Percentiles rank a stretch among this genome's conserved stretches.
Evolutionary conservation across 1,139 yeast species (phyloP).

Genomic region (Yamadazyma taylorii): DNA sequence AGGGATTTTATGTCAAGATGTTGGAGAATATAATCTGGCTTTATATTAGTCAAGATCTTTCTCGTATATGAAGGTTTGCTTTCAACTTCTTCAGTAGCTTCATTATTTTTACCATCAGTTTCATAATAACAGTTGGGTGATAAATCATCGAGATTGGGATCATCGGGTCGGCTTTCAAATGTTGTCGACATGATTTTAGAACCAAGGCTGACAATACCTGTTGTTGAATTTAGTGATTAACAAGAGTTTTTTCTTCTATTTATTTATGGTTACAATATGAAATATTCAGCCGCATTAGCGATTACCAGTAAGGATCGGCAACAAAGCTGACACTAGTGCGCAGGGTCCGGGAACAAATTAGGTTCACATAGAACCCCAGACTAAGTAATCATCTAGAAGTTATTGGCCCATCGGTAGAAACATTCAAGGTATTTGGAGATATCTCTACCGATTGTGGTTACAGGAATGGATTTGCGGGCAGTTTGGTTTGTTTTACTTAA

Average conservation of each 20-base stretch:
- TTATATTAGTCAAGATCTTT: conserved; percentile 10
- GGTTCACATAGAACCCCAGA: too few species aligned
- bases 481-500: conserved; percentile 26
- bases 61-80: conserved; percentile 9
- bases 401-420: neutral
- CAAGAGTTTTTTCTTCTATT: too few species aligned
- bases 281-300: too few species aligned
- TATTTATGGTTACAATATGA: too few species aligned
- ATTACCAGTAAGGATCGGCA: too few species aligned
- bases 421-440: neutral
- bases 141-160: neutral
- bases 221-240: too few species aligned
- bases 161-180: neutral
- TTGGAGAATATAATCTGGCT: conserved; percentile 28
- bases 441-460: neutral
- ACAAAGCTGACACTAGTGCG: too few species aligned
- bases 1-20: conserved; percentile 28
- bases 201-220: too few species aligned
- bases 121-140: conserved; percentile 7
- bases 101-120: conserved; percentile 2
- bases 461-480: conserved; percentile 34
- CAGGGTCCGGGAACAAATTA: too few species aligned
- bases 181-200: too few species aligned
- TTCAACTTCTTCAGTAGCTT: conserved; percentile 4
- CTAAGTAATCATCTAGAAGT: neutral